phyloP scores from a whole-genome alignment of 2,329 filamentous ascomycete species.

The Acephala macrosclerotiorum region DNA sequence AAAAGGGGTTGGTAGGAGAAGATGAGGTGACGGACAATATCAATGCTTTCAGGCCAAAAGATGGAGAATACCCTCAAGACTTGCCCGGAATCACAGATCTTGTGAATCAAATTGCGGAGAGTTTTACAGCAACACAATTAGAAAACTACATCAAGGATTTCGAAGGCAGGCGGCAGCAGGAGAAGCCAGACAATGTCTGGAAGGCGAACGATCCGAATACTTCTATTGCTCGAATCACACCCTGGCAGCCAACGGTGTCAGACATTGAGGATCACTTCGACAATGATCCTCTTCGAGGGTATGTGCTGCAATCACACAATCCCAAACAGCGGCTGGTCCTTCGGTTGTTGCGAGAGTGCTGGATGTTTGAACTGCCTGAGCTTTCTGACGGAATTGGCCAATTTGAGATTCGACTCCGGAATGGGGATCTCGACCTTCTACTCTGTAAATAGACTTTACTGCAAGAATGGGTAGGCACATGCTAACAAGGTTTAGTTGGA shows the following conservation, averaged over 20 bases:
- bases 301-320: slow-evolving; percentile 39
- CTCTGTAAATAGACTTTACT: slow-evolving; percentile 35
- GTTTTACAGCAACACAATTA: slow-evolving; percentile 42
- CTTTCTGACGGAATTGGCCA: slow-evolving; percentile 41
- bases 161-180: slow-evolving; percentile 9
- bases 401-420: slow-evolving; percentile 39
- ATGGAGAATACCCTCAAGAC: slow-evolving; percentile 25
- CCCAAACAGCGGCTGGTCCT: slow-evolving; percentile 40
- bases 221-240: slow-evolving; percentile 31
- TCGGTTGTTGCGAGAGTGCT: slow-evolving; percentile 41
- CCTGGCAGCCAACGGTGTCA: slow-evolving; percentile 42
- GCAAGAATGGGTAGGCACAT: background rate
- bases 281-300: slow-evolving; percentile 35
- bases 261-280: slow-evolving; percentile 34
- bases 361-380: slow-evolving; percentile 41
- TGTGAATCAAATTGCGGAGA: slow-evolving; percentile 36
- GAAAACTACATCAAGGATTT: slow-evolving; percentile 38
- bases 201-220: slow-evolving; percentile 7
- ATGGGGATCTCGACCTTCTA: slow-evolving; percentile 39
- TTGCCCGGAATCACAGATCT: slow-evolving; percentile 41
- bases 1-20: slow-evolving; percentile 38
- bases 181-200: slow-evolving; percentile 13
- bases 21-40: slow-evolving; percentile 43
- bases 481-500: slow-evolving; percentile 29
- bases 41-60: slow-evolving; percentile 37